Conservation (phyloP, 345 rosid genomes). For the Arabidopsis thaliana region TAIR10.1 NC_003070.9:856501-857000, state of each 20-base stretch:
- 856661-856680: not conserved
- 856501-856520: not conserved
- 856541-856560: constrained; percentile 74
- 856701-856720: not conserved
- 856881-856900: not conserved
- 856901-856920: not conserved
- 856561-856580: constrained; percentile 60
- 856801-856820: constrained; percentile 64
- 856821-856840: constrained; percentile 64
- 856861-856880: not conserved
- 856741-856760: constrained; percentile 48
- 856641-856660: constrained; percentile 62
- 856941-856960: not conserved
- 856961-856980: not conserved
- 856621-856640: constrained; percentile 64
- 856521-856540: constrained; percentile 53
- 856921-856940: not conserved
- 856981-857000: too few relatives aligned
- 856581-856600: constrained; percentile 60
- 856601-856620: constrained; percentile 66
- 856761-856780: constrained; percentile 47
- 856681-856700: not conserved
- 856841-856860: constrained; percentile 50
- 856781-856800: constrained; percentile 48
- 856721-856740: constrained; percentile 2